Evolutionary conservation across 352 stramenopile species (phyloP).

Genomic region (Halophytophthora polymorphica): DNA sequence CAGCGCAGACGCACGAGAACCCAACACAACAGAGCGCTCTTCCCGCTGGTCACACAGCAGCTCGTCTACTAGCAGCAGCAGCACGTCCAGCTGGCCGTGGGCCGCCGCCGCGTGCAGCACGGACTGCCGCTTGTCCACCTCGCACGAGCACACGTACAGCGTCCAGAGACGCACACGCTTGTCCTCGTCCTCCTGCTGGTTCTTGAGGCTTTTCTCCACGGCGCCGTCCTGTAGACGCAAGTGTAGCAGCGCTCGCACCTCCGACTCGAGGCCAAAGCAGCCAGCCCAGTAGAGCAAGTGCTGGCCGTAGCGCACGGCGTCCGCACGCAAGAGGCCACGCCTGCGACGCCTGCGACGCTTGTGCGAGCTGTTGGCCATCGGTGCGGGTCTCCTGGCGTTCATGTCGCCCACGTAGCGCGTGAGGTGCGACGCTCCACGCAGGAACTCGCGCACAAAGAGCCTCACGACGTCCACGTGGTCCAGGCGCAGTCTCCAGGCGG

Average conservation of each 20-base stretch:
- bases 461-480: conserved; percentile 51
- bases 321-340: conserved; percentile 26
- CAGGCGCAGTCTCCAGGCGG: conserved; percentile 53
- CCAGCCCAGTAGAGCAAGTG: conserved; percentile 75
- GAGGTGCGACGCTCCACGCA: conserved; percentile 35
- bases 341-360: conserved; percentile 7
- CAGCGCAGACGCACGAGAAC: no score
- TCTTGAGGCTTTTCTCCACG: no score
- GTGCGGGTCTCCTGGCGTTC: conserved; percentile 43
- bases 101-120: conserved; percentile 58
- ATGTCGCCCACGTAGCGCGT: conserved; percentile 58
- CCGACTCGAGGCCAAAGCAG: conserved; percentile 59
- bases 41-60: conserved; percentile 44
- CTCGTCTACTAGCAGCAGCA: conserved; percentile 45
- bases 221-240: conserved; percentile 18
- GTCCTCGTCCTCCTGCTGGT: conserved; percentile 14
- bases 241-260: conserved; percentile 44
- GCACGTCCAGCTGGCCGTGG: conserved; percentile 51
- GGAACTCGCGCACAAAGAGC: conserved; percentile 54
- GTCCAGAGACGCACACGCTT: conserved; percentile 19
- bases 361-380: conserved; percentile 16
- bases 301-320: conserved; percentile 68
- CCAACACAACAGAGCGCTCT: no score
- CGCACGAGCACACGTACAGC: conserved; percentile 64
- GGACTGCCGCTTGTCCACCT: conserved; percentile 60